Evolutionary conservation across 2,329 filamentous ascomycete genomes (phyloP).

Genomic region (Aspergillus sergii): DNA sequence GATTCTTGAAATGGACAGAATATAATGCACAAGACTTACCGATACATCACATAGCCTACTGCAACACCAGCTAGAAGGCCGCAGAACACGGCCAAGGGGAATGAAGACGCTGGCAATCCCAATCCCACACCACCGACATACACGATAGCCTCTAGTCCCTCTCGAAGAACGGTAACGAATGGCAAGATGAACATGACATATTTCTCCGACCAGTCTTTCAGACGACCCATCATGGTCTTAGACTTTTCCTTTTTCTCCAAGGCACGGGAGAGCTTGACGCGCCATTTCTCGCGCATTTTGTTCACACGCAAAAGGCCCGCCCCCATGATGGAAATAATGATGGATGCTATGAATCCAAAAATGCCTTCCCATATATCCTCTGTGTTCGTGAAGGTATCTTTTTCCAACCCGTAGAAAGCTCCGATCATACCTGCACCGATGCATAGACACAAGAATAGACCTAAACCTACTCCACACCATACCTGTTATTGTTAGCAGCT

Average conservation of each 20-base stretch:
- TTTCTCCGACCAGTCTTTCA: slow-evolving; percentile 70
- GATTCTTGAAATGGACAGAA: not conserved
- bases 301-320: slow-evolving; percentile 77
- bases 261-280: slow-evolving; percentile 72
- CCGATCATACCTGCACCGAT: slow-evolving; percentile 71
- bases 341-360: slow-evolving; percentile 72
- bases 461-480: slow-evolving; percentile 67
- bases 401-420: slow-evolving; percentile 71
- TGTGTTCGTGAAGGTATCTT: slow-evolving; percentile 65
- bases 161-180: slow-evolving; percentile 65
- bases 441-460: slow-evolving; percentile 65
- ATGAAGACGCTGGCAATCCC: slow-evolving; percentile 51
- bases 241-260: slow-evolving; percentile 55
- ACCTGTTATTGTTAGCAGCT: slow-evolving; percentile 47
- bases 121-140: slow-evolving; percentile 22
- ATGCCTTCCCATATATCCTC: slow-evolving; percentile 82
- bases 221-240: slow-evolving; percentile 39
- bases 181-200: slow-evolving; percentile 85
- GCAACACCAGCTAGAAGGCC: slow-evolving; percentile 68
- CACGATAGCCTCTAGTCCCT: slow-evolving; percentile 22
- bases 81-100: slow-evolving; percentile 65
- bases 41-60: slow-evolving; percentile 76
- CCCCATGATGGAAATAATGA: slow-evolving; percentile 83
- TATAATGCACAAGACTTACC: slow-evolving; percentile 52
- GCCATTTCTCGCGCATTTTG: slow-evolving; percentile 86